Evolutionary conservation across 768 basidiomycete species (phyloP).

Genomic region (Lactarius trivialis): DNA sequence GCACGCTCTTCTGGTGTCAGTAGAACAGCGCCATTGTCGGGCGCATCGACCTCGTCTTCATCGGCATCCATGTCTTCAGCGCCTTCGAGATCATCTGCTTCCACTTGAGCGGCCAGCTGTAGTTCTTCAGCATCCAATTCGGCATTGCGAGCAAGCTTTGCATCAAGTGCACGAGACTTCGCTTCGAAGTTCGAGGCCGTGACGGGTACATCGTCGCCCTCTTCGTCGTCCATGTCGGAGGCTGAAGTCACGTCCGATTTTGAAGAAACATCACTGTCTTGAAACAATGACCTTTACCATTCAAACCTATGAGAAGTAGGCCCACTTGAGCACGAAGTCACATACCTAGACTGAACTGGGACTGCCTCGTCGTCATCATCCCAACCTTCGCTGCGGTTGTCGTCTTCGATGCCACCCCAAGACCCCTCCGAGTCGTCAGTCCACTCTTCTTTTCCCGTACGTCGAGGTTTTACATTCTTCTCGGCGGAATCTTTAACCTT

Average conservation of each 20-base stretch:
- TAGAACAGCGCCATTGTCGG: slow-evolving; percentile 51
- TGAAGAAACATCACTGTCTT: slow-evolving; percentile 39
- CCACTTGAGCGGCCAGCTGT: slow-evolving; percentile 43
- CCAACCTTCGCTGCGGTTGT: slow-evolving; percentile 43
- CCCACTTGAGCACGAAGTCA: neutral
- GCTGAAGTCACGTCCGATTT: slow-evolving; percentile 44
- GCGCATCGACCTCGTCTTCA: slow-evolving; percentile 34
- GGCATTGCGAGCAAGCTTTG: slow-evolving; percentile 57
- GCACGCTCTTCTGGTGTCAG: slow-evolving; percentile 69
- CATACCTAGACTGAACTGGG: slow-evolving; percentile 38
- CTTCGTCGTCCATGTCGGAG: slow-evolving; percentile 35
- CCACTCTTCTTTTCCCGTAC: slow-evolving; percentile 20
- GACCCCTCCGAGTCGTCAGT: slow-evolving; percentile 21
- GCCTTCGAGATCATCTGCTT: slow-evolving; percentile 20
- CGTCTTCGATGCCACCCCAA: slow-evolving; percentile 32
- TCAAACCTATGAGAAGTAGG: neutral
- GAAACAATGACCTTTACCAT: slow-evolving; percentile 38
- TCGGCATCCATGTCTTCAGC: slow-evolving; percentile 34
- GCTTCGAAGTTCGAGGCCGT: slow-evolving; percentile 81
- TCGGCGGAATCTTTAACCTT: slow-evolving; percentile 31
- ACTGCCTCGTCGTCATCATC: slow-evolving; percentile 48
- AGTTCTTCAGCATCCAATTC: slow-evolving; percentile 62
- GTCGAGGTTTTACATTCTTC: slow-evolving; percentile 6
- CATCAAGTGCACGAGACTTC: slow-evolving; percentile 72
- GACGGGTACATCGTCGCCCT: slow-evolving; percentile 46